These are phyloP conservation scores for Monilinia fructicola DNA, from an alignment of 2,329 filamentous ascomycete species.

Conservation along the genomic window DNA sequence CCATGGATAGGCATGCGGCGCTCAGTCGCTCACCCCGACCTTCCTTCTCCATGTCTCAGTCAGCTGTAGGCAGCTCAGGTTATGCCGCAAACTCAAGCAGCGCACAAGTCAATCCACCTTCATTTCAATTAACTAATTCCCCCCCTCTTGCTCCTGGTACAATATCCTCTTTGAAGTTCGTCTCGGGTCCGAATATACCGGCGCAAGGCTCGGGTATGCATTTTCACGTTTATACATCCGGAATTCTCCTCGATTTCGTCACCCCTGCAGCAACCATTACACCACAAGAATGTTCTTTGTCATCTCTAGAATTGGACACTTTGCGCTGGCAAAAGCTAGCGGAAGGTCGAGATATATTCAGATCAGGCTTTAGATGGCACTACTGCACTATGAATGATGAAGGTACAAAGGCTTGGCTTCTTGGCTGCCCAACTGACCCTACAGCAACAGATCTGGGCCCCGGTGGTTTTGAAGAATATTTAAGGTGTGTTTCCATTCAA, in stretches of 20 bases:
- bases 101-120: slow-evolving; percentile 65
- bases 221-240: slow-evolving; percentile 93
- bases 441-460: slow-evolving; percentile 63
- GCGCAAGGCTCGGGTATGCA: slow-evolving; percentile 89
- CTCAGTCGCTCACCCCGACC: slow-evolving; percentile 49
- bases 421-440: slow-evolving; percentile 83
- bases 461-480: slow-evolving; percentile 80
- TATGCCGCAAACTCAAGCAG: slow-evolving; percentile 69
- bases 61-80: slow-evolving; percentile 58
- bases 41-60: slow-evolving; percentile 51
- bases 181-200: slow-evolving; percentile 81
- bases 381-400: slow-evolving; percentile 96
- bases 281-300: slow-evolving; percentile 84
- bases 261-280: slow-evolving; percentile 87
- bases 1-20: slow-evolving; percentile 45
- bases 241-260: slow-evolving; percentile 88
- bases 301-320: slow-evolving; percentile 80
- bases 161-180: slow-evolving; percentile 86
- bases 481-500: slow-evolving; percentile 50
- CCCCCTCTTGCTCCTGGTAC: slow-evolving; percentile 83
- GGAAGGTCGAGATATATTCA: slow-evolving; percentile 91
- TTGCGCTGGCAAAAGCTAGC: slow-evolving; percentile 94
- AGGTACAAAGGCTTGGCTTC: slow-evolving; percentile 92
- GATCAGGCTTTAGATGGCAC: slow-evolving; percentile 91
- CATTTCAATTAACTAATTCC: slow-evolving; percentile 67